A percentile compares a stretch with the other conserved stretches of the same genome.
These are phyloP conservation scores for Dictyostelium intermedium DNA, from an alignment of 78 protist species.

Conservation along the genomic window DNA sequence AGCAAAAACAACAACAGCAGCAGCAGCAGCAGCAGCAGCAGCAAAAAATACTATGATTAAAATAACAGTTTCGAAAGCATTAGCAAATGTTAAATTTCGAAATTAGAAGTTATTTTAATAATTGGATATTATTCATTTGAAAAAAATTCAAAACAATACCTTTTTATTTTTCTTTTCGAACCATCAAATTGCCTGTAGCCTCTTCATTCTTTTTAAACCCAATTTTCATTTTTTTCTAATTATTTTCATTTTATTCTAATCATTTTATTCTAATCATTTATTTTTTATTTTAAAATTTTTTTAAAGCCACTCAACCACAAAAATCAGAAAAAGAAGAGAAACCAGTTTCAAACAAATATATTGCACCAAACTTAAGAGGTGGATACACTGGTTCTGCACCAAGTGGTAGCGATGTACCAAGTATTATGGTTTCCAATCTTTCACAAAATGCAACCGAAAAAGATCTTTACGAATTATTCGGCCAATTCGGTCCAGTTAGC, in stretches of 20 bases:
- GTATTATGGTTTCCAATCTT: slow-evolving; percentile 61
- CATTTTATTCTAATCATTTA: background rate
- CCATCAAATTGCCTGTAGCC: background rate
- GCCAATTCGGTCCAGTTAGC: slow-evolving; percentile 29
- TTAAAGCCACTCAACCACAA: slow-evolving; percentile 11
- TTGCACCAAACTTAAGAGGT: slow-evolving; percentile 52
- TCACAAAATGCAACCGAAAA: slow-evolving; percentile 65
- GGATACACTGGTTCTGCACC: slow-evolving; percentile 17
- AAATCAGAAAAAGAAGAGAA: slow-evolving; percentile 1
- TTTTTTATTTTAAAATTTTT: background rate
- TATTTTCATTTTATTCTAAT: background rate
- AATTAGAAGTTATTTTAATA: too few species aligned
- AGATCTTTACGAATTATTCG: slow-evolving; percentile 67
- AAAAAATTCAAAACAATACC: too few species aligned
- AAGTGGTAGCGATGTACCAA: slow-evolving; percentile 48
- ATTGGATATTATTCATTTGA: too few species aligned
- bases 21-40: too few species aligned
- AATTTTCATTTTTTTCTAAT: background rate
- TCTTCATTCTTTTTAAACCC: background rate
- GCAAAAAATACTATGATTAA: too few species aligned
- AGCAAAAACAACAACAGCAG: too few species aligned
- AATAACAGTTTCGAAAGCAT: too few species aligned
- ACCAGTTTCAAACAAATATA: slow-evolving; percentile 18
- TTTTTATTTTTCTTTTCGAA: too few species aligned
- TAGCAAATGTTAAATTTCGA: too few species aligned